Base-by-base conservation (phyloP, 352 stramenopile species). In the Phytophthora litchii region DNA sequence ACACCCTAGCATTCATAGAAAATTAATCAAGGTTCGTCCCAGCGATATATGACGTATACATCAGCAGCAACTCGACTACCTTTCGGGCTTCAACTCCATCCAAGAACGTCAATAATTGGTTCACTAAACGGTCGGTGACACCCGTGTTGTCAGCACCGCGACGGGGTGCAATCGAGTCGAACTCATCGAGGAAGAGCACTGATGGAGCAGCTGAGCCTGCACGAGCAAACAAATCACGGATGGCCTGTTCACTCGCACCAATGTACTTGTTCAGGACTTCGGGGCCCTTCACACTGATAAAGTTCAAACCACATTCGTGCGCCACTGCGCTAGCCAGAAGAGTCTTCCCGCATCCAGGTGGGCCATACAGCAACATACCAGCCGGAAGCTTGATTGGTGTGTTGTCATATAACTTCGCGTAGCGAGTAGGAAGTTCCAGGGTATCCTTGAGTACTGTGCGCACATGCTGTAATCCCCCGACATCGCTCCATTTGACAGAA, bases 101-200 rank as follows among this genome's bases (percentile, higher is more conserved):
- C 41, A 99, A 68, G 63, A 98, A 98, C 0, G 97, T 99, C 0
- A 99, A 85, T 42, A 99, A 75, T 56, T 99, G 97, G 65, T 99
- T 99, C 41, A 99, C 96, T 21, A 99, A 91, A 17, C 97, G 81
- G 66, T 99, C 96, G 0, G 95, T 99, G 27, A 99, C 96, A 23
- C 96, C 95, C 7, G 92, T 98, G 65, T 97, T 93, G 61, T 98
- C 86, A 11, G 84, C 83, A 32, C 96, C 96, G 54, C 96, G 88
- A 9, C 90, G 86, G n/a, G 96, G 96, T 25, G 95, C 95, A 35
- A 99, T 89, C 10, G 95, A 94, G 52, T 99, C 96, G 51, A 99
- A 98, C 59, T 99, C 86, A 50, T 95, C 86, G 5, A 95, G 63
- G 38, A 95, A 95, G 7, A 95, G 58, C 16, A 94, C 79, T 0